Conservation (phyloP, 805 yeast species). For the Saccharomycopsis schoenii region DNA sequence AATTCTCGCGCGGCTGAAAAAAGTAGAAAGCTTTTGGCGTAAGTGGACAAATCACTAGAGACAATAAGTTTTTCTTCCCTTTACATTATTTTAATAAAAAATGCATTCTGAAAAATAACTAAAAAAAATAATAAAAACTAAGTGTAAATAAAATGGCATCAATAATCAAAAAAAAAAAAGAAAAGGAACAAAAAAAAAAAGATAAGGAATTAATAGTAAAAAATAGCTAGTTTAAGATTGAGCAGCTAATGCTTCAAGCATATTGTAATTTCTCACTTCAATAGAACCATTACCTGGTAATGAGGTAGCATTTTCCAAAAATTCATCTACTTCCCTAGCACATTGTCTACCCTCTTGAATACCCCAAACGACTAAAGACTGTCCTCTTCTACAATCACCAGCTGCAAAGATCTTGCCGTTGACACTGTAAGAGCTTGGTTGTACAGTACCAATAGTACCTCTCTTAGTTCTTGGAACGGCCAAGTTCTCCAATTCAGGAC, state of each 20-base stretch:
- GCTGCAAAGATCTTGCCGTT: slow-evolving; percentile 78
- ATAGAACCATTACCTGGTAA: slow-evolving; percentile 94
- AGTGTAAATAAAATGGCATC: neutral
- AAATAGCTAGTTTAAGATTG: slow-evolving; percentile 6
- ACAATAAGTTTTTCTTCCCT: too few relatives aligned
- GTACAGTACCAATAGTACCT: slow-evolving; percentile 61
- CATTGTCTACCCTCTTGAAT: slow-evolving; percentile 98
- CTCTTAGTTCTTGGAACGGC: slow-evolving; percentile 62
- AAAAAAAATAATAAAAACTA: neutral
- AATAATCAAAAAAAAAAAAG: neutral
- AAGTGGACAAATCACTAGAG: too few relatives aligned
- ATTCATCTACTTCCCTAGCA: slow-evolving; percentile 86
- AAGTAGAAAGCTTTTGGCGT: too few relatives aligned
- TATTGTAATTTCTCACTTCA: slow-evolving; percentile 69
- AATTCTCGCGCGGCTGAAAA: too few relatives aligned
- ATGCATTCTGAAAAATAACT: neutral
- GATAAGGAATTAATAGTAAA: too few relatives aligned
- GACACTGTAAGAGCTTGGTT: slow-evolving; percentile 59
- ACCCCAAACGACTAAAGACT: slow-evolving; percentile 97
- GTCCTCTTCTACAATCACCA: slow-evolving; percentile 99
- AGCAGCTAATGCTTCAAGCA: slow-evolving; percentile 43
- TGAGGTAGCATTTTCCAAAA: slow-evolving; percentile 65
- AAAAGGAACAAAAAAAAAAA: neutral
- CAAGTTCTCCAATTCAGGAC: slow-evolving; percentile 82
- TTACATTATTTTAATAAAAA: too few relatives aligned